Conservation (phyloP, 2,329 filamentous ascomycete genomes). For the Lachnellula occidentalis region DNA sequence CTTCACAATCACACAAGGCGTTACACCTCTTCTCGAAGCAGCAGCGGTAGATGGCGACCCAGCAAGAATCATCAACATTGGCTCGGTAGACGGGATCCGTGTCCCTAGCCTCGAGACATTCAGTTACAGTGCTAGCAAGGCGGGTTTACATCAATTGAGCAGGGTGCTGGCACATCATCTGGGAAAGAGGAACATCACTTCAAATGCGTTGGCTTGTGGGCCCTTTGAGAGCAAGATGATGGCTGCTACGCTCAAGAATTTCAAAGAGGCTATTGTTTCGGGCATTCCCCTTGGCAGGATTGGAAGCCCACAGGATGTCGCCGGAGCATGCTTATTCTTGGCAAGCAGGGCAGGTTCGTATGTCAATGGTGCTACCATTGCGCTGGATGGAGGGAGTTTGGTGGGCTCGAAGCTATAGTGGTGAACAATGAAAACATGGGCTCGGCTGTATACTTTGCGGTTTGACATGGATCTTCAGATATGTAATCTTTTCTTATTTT, state of each 20-base stretch:
- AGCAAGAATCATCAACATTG: conserved; percentile 59
- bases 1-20: conserved; percentile 58
- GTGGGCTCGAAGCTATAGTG: conserved; percentile 41
- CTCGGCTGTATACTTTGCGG: background rate
- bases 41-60: conserved; percentile 40
- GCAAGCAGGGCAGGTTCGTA: conserved; percentile 61
- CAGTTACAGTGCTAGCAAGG: conserved; percentile 58
- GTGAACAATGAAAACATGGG: background rate
- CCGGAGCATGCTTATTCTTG: conserved; percentile 66
- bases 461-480: background rate
- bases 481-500: background rate
- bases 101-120: conserved; percentile 55
- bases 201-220: conserved; percentile 66
- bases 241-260: conserved; percentile 60
- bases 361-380: conserved; percentile 60
- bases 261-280: conserved; percentile 47
- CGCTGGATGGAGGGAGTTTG: conserved; percentile 53
- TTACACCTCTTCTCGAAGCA: conserved; percentile 56
- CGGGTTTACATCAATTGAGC: conserved; percentile 57
- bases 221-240: conserved; percentile 70
- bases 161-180: conserved; percentile 59
- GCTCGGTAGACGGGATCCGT: conserved; percentile 56
- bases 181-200: conserved; percentile 54
- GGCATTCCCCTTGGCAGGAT: conserved; percentile 63
- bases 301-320: conserved; percentile 62